A percentile compares a stretch with the other conserved stretches of the same genome.
Evolutionary conservation across 2,329 filamentous ascomycete genomes (phyloP).

Genomic region (Cercospora zeina): DNA sequence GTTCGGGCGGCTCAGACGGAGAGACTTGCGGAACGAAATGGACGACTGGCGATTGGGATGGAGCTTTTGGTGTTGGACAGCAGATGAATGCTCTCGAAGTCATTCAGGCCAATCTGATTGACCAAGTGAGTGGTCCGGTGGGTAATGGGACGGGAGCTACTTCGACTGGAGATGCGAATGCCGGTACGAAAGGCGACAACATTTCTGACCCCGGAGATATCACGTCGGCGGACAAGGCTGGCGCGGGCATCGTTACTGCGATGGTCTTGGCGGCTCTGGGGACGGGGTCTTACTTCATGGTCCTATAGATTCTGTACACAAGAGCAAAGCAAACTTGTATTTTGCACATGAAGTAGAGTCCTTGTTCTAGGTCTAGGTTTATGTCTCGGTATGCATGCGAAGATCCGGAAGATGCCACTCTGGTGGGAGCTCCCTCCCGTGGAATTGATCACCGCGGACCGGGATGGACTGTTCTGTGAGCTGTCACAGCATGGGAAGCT

Average conservation of each 20-base stretch:
- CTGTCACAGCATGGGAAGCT: background rate
- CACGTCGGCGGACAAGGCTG: conserved; percentile 28
- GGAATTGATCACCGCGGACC: background rate
- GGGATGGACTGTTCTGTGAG: background rate
- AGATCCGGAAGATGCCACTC: background rate
- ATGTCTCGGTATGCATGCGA: background rate
- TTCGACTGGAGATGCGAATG: conserved; percentile 22
- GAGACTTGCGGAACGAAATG: conserved; percentile 48
- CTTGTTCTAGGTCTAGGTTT: background rate
- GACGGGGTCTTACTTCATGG: conserved; percentile 15
- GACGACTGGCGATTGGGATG: conserved; percentile 46
- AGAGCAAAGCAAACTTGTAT: background rate
- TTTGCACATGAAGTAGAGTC: background rate
- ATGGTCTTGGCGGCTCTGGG: conserved; percentile 18
- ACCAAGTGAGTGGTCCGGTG: conserved; percentile 42
- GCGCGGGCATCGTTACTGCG: conserved; percentile 28
- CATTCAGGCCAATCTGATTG: conserved; percentile 46
- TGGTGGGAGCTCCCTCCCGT: background rate
- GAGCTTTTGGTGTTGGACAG: conserved; percentile 53
- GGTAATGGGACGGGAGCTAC: conserved; percentile 49
- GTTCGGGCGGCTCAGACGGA: conserved; percentile 49
- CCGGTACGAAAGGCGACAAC: conserved; percentile 16
- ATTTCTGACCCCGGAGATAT: conserved; percentile 23
- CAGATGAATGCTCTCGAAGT: conserved; percentile 56
- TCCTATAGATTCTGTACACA: conserved; percentile 7